A percentile compares a stretch with the other conserved stretches of the same genome.
These are phyloP conservation scores for Colletotrichum eleusines DNA, from an alignment of 2,329 filamentous ascomycete species.

Conservation along the genomic window DNA sequence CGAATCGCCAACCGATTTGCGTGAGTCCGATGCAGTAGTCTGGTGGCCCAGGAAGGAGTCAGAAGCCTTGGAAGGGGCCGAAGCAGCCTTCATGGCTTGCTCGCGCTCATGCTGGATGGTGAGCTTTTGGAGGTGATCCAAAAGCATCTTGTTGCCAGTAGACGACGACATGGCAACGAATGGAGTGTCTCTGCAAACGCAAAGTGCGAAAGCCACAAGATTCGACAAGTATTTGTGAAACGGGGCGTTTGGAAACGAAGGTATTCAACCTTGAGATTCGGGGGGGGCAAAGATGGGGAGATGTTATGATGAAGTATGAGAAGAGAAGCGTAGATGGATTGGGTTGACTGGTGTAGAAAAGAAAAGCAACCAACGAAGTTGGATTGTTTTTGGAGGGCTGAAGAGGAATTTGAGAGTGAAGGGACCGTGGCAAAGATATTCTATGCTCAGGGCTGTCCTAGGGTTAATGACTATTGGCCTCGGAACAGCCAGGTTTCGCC, in stretches of 20 bases:
- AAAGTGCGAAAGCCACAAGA: not conserved
- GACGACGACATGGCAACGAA: conserved; percentile 22
- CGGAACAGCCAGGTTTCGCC: not conserved
- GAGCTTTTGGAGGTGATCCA: conserved; percentile 33
- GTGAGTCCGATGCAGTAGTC: not conserved
- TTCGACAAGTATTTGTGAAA: conserved; percentile 1
- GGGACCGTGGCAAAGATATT: conserved; percentile 8
- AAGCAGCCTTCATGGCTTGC: conserved; percentile 21
- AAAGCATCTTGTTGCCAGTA: conserved; percentile 26
- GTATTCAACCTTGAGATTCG: not conserved
- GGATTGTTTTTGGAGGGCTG: not conserved
- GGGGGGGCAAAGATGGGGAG: not conserved
- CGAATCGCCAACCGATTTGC: conserved; percentile 12
- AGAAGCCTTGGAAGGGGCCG: conserved; percentile 6
- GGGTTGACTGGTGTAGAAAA: not conserved
- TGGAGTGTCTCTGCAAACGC: not conserved
- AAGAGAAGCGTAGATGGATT: conserved; percentile 4
- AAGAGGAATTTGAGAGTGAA: not conserved
- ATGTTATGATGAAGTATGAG: not conserved
- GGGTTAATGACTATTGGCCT: not conserved
- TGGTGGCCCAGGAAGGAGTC: not conserved
- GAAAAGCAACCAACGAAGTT: conserved; percentile 6
- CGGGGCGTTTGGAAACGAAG: conserved; percentile 1
- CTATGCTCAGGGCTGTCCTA: conserved; percentile 18
- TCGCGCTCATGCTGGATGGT: conserved; percentile 29